phyloP scores from a whole-genome alignment of 225 moss, liverwort and hornwort species.

The Takakia lepidozioides region DNA sequence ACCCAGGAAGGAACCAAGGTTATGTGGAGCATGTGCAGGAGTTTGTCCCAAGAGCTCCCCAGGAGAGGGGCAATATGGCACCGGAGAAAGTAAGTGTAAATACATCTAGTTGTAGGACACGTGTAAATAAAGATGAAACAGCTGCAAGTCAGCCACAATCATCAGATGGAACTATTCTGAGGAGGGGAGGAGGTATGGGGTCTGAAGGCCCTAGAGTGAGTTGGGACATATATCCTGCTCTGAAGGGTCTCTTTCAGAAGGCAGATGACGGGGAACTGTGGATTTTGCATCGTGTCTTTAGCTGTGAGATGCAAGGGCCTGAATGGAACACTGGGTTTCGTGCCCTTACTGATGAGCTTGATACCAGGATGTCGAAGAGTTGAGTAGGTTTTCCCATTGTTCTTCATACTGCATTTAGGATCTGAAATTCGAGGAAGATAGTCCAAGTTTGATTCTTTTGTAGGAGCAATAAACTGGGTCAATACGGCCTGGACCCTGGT shows the following conservation, averaged over 20 bases:
- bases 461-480: no score
- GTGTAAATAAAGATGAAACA: slow-evolving; percentile 16
- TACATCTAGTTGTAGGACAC: no score
- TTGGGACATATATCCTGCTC: slow-evolving; percentile 13
- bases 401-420: no score
- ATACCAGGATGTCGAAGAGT: slow-evolving; percentile 11
- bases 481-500: no score
- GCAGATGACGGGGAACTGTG: slow-evolving; percentile 31
- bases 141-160: slow-evolving; percentile 12
- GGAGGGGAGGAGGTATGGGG: slow-evolving; percentile 2
- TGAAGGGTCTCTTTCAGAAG: slow-evolving; percentile 31
- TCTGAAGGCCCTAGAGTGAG: slow-evolving; percentile 1
- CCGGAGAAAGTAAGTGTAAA: no score
- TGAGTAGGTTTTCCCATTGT: no score
- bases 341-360: slow-evolving; percentile 33
- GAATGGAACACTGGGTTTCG: slow-evolving; percentile 42
- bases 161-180: slow-evolving; percentile 6
- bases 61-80: no score
- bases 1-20: no score
- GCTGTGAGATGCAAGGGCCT: slow-evolving; percentile 27
- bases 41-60: no score
- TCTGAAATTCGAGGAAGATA: no score
- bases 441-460: no score
- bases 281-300: slow-evolving; percentile 31
- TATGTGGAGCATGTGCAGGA: no score